Evolutionary conservation across 2,329 filamentous ascomycete species (phyloP), one percentile per base, ranked within the genome.

Genomic region (Mycocentrospora acerina): DNA sequence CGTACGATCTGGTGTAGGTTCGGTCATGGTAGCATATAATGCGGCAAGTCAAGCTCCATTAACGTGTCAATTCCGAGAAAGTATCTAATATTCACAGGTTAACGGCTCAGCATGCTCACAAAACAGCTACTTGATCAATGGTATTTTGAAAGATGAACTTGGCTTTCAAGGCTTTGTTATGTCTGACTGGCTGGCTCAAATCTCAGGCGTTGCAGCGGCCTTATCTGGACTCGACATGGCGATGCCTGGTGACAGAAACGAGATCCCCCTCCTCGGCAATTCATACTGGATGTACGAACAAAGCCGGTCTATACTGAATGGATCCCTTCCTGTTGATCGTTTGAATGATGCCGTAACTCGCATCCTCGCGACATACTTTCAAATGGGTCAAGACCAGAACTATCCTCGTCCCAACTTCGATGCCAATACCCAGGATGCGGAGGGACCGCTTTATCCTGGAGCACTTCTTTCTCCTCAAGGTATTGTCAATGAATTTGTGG

Each of bases 131-230:
- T 70, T 93, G 2, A 76, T 94, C 46, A 95, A 93, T 55, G 84
- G 84, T 0, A 75, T 94, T n/a, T 69, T 94, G 31, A 94, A 94
- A 59, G 87, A 91, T 42, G 88, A 94, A 62, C 75, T 93, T 4
- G 88, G 88, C 7, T 94, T 95, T 58, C 86, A 93, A 62, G 89
- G 88, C 0, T 90, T 89, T 39, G 82, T 91, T n/a, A 87, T 93
- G 77, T 85, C 82, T 1, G 90, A 95, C 63, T 95, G 90, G 90
- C 74, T 93, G 2, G 87, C 87, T 1, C 89, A 95, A 60, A 81
- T 88, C 46, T 85, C 85, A 7, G 90, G 90, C 5, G 88, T 95
- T 1, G 79, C 78, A 11, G 86, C 82, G 42, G 85, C 89, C 6
- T 71, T 95, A 7, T 85, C 89, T 12, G 91, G 91, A 1, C 75